Evolutionary conservation across 2,329 filamentous ascomycete species (phyloP), one percentile per base, ranked within the genome.

Genomic region (Rachicladosporium sp.): DNA sequence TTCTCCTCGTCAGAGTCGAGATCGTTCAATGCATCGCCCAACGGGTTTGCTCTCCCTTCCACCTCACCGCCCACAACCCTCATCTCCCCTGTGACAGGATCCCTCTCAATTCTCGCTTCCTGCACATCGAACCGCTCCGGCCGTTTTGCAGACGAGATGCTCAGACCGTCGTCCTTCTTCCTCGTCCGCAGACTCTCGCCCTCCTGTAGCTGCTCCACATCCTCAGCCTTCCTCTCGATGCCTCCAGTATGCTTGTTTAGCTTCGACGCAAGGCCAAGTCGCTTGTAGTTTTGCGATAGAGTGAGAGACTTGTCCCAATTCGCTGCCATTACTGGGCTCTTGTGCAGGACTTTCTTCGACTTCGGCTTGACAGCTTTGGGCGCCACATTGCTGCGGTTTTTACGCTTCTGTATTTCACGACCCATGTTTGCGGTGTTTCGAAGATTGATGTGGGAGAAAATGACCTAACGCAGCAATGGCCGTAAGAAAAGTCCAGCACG

Each of bases 221-320:
- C 53, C 9, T 51, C 52, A 1, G 49, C 49, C 21, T 51, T 67
- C 48, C 73, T 76, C 54, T 89, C 82, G 23, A 73, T 71, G 43
- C 84, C 84, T 50, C 84, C 85, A 1, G 82, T 78, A n/a, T 76
- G 70, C 43, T 79, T 74, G 54, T 84, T 84, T 29, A 98, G 74
- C 43, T 83, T 84, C 35, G 82, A 76, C n/a, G 88, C 76, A 19
- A 98, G 78, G 36, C 91, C 91, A 9, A 98, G 79, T 27, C 87
- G 83, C 54, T 80, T 78, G 69, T 96, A 96, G 64, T 71, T 71
- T 62, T 96, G 89, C 11, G 82, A 78, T 34, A 94, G 74, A 0
- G 91, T 96, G 57, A 88, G 75, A 31, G 82, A 80, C 57, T 89
- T 85, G 65, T 95, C 81, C 89, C 89, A 96, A 66, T 93, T 93